Evolutionary conservation across 805 yeast species (phyloP).

Genomic region (Ogataea naganishii): DNA sequence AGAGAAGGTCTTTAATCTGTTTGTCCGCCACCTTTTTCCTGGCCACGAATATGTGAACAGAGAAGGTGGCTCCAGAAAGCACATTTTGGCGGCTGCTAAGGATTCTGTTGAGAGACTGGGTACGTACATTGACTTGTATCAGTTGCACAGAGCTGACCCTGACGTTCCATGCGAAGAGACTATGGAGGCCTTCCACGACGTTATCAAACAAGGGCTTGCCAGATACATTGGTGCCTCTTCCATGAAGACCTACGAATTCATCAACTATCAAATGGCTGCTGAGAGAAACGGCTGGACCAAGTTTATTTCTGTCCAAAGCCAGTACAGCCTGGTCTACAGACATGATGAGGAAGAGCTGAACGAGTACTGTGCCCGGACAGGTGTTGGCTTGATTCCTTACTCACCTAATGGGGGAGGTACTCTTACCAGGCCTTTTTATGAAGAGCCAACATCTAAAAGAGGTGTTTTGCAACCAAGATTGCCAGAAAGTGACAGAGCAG

Average conservation of each 20-base stretch:
- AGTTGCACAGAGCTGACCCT: slow-evolving; percentile 47
- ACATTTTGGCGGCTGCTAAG: slow-evolving; percentile 34
- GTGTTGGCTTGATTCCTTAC: slow-evolving; percentile 54
- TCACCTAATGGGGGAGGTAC: slow-evolving; percentile 50
- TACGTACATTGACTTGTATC: slow-evolving; percentile 42
- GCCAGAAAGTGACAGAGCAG: slow-evolving; percentile 20
- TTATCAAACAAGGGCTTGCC: slow-evolving; percentile 34
- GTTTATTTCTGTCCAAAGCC: slow-evolving; percentile 52
- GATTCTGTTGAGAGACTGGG: slow-evolving; percentile 36
- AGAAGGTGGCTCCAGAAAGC: slow-evolving; percentile 36
- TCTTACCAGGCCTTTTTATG: slow-evolving; percentile 45
- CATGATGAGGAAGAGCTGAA: slow-evolving; percentile 60
- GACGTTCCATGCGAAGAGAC: slow-evolving; percentile 41
- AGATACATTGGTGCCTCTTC: slow-evolving; percentile 59
- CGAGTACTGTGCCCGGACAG: slow-evolving; percentile 42
- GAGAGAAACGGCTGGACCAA: slow-evolving; percentile 49
- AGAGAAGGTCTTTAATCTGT: slow-evolving; percentile 2
- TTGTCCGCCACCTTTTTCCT: slow-evolving; percentile 4
- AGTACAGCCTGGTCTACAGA: slow-evolving; percentile 47
- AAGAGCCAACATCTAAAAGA: too few species aligned
- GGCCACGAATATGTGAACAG: slow-evolving; percentile 23
- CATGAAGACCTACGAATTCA: slow-evolving; percentile 49
- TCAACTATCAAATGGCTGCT: slow-evolving; percentile 45
- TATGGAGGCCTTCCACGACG: slow-evolving; percentile 48
- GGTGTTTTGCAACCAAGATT: slow-evolving; percentile 4